These are phyloP conservation scores for Saccharomycopsis hybrid DNA, from an alignment of 1,139 yeast genomes.

Conservation along the genomic window DNA sequence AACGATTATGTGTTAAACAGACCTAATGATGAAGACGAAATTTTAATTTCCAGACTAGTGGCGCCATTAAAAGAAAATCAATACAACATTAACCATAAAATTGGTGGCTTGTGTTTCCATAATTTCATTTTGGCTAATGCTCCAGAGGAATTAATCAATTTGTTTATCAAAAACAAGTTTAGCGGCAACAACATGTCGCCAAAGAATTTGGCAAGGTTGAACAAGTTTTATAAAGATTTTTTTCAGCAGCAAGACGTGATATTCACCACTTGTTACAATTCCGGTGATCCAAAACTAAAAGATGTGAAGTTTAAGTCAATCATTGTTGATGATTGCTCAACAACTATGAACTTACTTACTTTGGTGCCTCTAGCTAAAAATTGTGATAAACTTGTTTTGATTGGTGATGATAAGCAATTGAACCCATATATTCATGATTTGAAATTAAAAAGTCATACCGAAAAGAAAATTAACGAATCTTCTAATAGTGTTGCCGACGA, in stretches of 20 bases:
- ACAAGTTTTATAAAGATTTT: slow-evolving; percentile 17
- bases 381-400: slow-evolving; percentile 18
- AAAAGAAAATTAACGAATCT: neutral
- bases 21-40: slow-evolving; percentile 1
- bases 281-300: slow-evolving; percentile 17
- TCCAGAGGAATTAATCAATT: slow-evolving; percentile 19
- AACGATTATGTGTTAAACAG: slow-evolving; percentile 5
- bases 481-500: neutral
- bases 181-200: slow-evolving; percentile 7
- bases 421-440: slow-evolving; percentile 19
- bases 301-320: slow-evolving; percentile 19
- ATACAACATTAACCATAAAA: slow-evolving; percentile 16
- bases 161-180: slow-evolving; percentile 15
- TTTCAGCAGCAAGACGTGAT: slow-evolving; percentile 20
- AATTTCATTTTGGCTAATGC: slow-evolving; percentile 19
- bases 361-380: slow-evolving; percentile 19
- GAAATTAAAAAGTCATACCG: neutral
- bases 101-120: slow-evolving; percentile 20
- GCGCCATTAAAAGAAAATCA: slow-evolving; percentile 19
- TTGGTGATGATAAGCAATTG: slow-evolving; percentile 21
- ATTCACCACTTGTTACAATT: slow-evolving; percentile 20
- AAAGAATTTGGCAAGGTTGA: slow-evolving; percentile 13
- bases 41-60: slow-evolving; percentile 17
- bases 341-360: slow-evolving; percentile 19
- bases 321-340: slow-evolving; percentile 19